Evolutionary conservation across 108 stramenopile genomes (phyloP), one percentile per base, ranked within the genome.

Genomic region (Discostella pseudostelligera): DNA sequence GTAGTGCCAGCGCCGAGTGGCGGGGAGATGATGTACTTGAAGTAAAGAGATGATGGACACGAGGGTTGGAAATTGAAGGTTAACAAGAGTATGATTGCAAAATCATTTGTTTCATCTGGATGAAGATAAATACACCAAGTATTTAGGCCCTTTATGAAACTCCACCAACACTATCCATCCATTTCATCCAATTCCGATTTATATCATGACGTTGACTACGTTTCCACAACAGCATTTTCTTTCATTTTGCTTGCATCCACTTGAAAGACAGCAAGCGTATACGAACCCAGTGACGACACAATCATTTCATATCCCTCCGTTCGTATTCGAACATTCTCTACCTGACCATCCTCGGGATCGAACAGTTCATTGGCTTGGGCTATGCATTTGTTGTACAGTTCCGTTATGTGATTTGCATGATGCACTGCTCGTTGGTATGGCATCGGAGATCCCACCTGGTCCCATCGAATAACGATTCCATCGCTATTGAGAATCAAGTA

Each of bases 391-490:
- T 71, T 80, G 62, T 77, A 83, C 36, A 90, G 63, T 35, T 86
- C 80, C 8, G 83, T 81, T 3, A 90, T 83, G 74, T 87, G 78
- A 53, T 86, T 75, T 9, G 89, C 83, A 53, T 87, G 82, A 24
- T 90, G 89, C 11, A 90, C 84, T 1, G 89, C 89, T 22, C 51
- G 65, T 56, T 81, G 59, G 57, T 90, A 88, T 11, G 79, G 44
- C 84, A 88, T 83, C 25, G 46, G 63, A 10, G 63, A 37, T 14
- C 37, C 74, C 21, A 49, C 60, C 47, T 86, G 83, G 43, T 89
- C 86, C 80, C 84, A 89, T 47, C 88, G 87, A 59, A 90, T 87
- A 4, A 90, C 89, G 22, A 90, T 88, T n/a, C 89, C 89, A 26
- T 90, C 89, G 46, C 84, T 88, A 47, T 90, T 90, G 48, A 90